Base-by-base conservation (phyloP, 2,329 filamentous ascomycete genomes). In the Neonectria sp. region DNA sequence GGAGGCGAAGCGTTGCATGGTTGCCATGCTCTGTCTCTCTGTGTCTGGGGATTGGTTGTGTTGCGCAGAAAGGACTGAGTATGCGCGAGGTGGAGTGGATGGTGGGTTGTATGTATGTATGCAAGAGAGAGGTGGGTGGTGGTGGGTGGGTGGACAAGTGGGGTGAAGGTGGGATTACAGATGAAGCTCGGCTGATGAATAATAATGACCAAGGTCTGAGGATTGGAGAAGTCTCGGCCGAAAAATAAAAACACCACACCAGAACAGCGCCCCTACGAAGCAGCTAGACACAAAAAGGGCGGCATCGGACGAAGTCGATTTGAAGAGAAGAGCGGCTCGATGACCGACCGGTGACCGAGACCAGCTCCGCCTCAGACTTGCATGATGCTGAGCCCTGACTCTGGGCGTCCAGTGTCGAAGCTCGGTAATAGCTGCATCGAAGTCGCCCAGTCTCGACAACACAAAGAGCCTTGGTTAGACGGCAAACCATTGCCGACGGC, bases 1-100 rank as follows among this genome's bases (percentile, higher is more conserved):
- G n/a, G 77, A 61, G 46, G 77, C 78, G 65, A 79, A 68, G 70
- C 77, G 76, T 63, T 78, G 80, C 74, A 82, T 74, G 78, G 79
- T 81, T 15, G 58, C 43, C 48, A 46, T 55, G 37, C 37, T 55
- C 49, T 15, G 24, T 49, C 37, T 17, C 15, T 17, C 37, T 40
- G 37, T 51, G 13, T 40, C 49, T 33, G 45, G 17, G 21, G 27
- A 31, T 43, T 29, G 53, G 11, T 12, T 27, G 56, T 56, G 52
- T n/a, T 45, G 56, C 62, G 52, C 45, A 40, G 61, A 27, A n/a
- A 31, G 45, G 17, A 15, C 35, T n/a, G 49, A 13, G 45, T 49
- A 51, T 35, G 48, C 24, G 51, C 21, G 21, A 56, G 43, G 55
- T 24, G 8, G 9, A 57, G 40, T 43, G 17, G 35, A 6, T 12